Evolutionary conservation across 768 basidiomycete species (phyloP).

Genomic region (Xanthoconium purpureum): DNA sequence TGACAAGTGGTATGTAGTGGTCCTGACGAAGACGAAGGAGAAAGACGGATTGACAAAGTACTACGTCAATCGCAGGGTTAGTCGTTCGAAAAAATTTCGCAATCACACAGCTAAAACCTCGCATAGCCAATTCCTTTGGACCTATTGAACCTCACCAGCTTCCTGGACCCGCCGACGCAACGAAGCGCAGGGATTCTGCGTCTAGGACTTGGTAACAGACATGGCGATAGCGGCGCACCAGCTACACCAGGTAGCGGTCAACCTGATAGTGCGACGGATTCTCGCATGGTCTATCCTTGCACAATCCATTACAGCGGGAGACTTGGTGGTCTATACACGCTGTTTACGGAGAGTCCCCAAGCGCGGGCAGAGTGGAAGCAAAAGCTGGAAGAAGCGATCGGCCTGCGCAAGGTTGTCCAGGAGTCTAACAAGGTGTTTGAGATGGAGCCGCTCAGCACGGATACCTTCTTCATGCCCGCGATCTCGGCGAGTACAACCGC

Average conservation of each 20-base stretch:
- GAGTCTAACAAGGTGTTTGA: constrained; percentile 96
- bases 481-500: constrained; percentile 43
- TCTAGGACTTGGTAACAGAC: constrained; percentile 44
- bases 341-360: constrained; percentile 81
- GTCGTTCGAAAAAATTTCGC: constrained; percentile 19
- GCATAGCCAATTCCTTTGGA: constrained; percentile 88
- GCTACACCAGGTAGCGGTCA: constrained; percentile 26
- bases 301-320: constrained; percentile 88
- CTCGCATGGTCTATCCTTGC: constrained; percentile 80
- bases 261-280: constrained; percentile 51
- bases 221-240: constrained; percentile 28
- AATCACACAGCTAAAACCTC: neutral
- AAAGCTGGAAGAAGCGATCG: constrained; percentile 86
- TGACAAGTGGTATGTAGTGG: constrained; percentile 50
- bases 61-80: constrained; percentile 74
- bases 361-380: constrained; percentile 84
- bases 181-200: constrained; percentile 72
- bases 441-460: constrained; percentile 82
- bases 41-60: constrained; percentile 74
- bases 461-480: constrained; percentile 82
- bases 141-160: constrained; percentile 79
- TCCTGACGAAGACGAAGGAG: constrained; percentile 83
- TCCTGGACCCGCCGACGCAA: constrained; percentile 75
- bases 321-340: constrained; percentile 78
- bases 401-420: constrained; percentile 79